phyloP scores from a whole-genome alignment of 73 alveolate species.

The Tetrahymena thermophila region DNA sequence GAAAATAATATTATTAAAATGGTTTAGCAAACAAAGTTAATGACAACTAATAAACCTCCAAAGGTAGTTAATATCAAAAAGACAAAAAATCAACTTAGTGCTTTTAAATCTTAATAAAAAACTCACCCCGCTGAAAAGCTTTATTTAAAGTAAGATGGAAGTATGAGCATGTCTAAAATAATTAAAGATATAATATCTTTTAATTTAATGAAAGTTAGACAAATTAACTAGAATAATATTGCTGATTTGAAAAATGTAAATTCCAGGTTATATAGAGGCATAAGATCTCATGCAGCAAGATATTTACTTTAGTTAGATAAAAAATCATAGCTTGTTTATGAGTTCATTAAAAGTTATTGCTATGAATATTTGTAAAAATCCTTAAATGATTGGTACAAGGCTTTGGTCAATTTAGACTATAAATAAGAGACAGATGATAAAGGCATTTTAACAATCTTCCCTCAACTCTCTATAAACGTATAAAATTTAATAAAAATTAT shows the following conservation, averaged over 20 bases:
- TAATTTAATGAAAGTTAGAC: background rate
- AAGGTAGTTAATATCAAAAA: background rate
- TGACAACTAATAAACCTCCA: background rate
- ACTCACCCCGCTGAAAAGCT: background rate
- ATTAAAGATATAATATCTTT: background rate
- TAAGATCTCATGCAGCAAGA: background rate
- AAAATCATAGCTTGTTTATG: background rate
- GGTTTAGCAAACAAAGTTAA: background rate
- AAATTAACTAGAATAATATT: background rate
- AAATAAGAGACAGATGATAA: background rate
- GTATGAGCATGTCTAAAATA: background rate
- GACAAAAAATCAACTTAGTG: background rate
- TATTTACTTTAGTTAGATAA: background rate
- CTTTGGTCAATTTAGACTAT: background rate
- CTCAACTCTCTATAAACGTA: background rate
- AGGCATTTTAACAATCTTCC: background rate
- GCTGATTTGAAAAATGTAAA: background rate
- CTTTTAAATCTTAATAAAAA: background rate
- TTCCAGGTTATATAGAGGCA: background rate
- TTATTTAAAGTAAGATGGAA: background rate
- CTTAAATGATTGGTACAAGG: background rate
- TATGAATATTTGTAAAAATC: background rate
- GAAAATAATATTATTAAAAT: background rate
- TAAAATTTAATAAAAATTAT: background rate
- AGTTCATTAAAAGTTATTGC: background rate